Conservation (phyloP, 225 moss, liverwort and hornwort species). For the Polytrichum formosum region DNA sequence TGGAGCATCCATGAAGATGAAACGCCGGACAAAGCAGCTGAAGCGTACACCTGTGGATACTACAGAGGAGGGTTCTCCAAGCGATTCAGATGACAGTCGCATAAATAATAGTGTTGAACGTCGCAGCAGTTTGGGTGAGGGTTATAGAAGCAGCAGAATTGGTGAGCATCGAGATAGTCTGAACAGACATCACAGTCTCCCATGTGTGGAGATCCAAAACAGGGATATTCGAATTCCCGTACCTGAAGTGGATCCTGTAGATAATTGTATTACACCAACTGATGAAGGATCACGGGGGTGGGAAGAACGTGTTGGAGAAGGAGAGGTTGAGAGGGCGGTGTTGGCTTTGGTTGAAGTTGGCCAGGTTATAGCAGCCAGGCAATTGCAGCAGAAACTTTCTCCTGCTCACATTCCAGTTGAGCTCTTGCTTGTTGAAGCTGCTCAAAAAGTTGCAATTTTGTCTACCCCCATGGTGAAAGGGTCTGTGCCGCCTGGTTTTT, state of each 20-base stretch:
- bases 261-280: conserved; percentile 23
- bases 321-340: conserved; percentile 75
- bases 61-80: conserved; percentile 47
- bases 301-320: conserved; percentile 86
- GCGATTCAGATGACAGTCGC: conserved; percentile 55
- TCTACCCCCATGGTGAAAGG: conserved; percentile 59
- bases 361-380: conserved; percentile 82
- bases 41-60: conserved; percentile 52
- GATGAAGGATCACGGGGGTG: conserved; percentile 68
- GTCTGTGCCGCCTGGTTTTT: conserved; percentile 57
- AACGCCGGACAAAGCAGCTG: conserved; percentile 61
- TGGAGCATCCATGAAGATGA: conserved; percentile 40
- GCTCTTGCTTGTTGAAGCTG: conserved; percentile 80
- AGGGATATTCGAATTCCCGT: conserved; percentile 33
- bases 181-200: conserved; percentile 44
- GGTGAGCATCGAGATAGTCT: conserved; percentile 31
- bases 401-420: conserved; percentile 75
- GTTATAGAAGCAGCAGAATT: conserved; percentile 21
- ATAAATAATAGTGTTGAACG: conserved; percentile 17
- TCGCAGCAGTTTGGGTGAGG: conserved; percentile 15
- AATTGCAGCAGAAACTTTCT: conserved; percentile 81
- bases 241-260: conserved; percentile 22
- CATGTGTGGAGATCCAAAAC: conserved; percentile 29
- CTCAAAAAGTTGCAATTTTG: conserved; percentile 71
- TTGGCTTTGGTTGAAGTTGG: conserved; percentile 95